phyloP scores from a whole-genome alignment of 345 rosid genomes.

The Orychophragmus violaceus region DNA sequence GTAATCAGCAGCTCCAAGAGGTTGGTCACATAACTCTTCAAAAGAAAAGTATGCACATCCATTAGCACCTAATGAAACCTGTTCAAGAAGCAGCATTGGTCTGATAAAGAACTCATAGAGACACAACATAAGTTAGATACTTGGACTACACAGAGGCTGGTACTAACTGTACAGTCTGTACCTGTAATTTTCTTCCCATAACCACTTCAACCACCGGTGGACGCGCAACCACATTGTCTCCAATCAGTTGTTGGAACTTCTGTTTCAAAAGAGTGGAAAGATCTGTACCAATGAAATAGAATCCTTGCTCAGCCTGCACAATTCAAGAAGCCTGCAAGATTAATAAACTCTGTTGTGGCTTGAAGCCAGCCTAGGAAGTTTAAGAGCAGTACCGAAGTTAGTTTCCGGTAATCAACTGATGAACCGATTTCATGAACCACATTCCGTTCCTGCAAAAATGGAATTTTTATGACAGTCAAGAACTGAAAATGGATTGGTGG shows the following conservation, averaged over 20 bases:
- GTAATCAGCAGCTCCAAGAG: constrained; percentile 97
- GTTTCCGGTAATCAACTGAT: constrained; percentile 71
- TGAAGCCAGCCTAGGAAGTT: constrained; percentile 10
- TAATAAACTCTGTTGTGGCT: neutral
- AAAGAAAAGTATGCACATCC: constrained; percentile 90
- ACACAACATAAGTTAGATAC: neutral
- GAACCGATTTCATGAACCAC: constrained; percentile 86
- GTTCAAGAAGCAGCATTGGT: constrained; percentile 6
- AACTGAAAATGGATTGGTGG: neutral
- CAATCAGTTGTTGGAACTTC: too few relatives aligned
- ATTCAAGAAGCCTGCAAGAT: neutral
- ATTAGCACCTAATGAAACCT: constrained; percentile 79
- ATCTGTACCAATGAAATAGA: too few relatives aligned
- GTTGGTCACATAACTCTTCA: constrained; percentile 81
- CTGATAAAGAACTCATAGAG: neutral
- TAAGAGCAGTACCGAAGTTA: constrained; percentile 58
- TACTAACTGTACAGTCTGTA: constrained; percentile 12
- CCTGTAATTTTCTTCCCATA: constrained; percentile 89
- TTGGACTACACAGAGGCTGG: neutral
- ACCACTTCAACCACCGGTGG: constrained; percentile 80
- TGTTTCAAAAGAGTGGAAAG: too few relatives aligned
- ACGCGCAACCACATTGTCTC: constrained; percentile 38
- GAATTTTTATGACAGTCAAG: neutral
- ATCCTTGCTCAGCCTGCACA: too few relatives aligned
- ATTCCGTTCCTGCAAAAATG: constrained; percentile 58